Conservation (phyloP, 805 yeast species). For the Metschnikowia reukaufii region DNA sequence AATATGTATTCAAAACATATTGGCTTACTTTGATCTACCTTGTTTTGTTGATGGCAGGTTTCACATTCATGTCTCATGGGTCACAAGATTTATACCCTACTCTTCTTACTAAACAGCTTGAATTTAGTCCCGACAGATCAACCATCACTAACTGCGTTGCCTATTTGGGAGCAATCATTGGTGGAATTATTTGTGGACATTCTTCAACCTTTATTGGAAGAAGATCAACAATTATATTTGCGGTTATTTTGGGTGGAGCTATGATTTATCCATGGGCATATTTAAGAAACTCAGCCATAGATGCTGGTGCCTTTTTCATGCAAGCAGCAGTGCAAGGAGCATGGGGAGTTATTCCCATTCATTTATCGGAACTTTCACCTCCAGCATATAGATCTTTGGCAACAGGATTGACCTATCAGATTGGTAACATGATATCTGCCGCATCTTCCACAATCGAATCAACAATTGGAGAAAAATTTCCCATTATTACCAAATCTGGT, state of each 20-base stretch:
- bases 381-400: conserved; percentile 14
- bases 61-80: conserved; percentile 44
- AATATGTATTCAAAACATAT: conserved; percentile 42
- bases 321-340: conserved; percentile 70
- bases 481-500: conserved; percentile 33
- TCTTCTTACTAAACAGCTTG: conserved; percentile 34
- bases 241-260: conserved; percentile 38
- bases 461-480: conserved; percentile 57
- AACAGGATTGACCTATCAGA: conserved; percentile 52
- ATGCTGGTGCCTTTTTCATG: conserved; percentile 62
- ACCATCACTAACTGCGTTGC: conserved; percentile 44
- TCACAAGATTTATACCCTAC: conserved; percentile 45
- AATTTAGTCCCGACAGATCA: conserved; percentile 31
- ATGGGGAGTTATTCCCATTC: conserved; percentile 72
- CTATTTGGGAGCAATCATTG: conserved; percentile 42
- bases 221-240: conserved; percentile 34
- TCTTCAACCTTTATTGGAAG: conserved; percentile 39
- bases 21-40: conserved; percentile 63
- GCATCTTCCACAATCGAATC: conserved; percentile 73
- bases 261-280: conserved; percentile 38
- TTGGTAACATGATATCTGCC: conserved; percentile 70
- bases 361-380: conserved; percentile 60
- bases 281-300: conserved; percentile 35
- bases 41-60: conserved; percentile 48
- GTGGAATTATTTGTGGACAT: conserved; percentile 48